Conservation (phyloP, 768 basidiomycete genomes). For the Kwoniella dendrophila region DNA sequence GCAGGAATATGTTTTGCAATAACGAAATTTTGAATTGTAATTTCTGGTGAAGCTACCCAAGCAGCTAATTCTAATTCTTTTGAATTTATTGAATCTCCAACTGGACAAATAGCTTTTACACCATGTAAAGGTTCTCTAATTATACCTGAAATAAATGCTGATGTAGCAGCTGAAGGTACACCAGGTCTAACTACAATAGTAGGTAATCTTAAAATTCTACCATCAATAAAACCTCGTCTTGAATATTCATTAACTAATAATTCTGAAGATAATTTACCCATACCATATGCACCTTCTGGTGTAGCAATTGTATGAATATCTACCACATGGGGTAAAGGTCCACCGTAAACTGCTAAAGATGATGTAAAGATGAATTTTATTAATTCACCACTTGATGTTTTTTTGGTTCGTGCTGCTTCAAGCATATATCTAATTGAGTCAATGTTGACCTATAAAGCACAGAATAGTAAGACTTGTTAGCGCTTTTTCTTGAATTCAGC, state of each 20-base stretch:
- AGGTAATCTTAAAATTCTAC: constrained; percentile 65
- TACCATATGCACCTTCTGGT: constrained; percentile 65
- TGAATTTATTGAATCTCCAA: constrained; percentile 53
- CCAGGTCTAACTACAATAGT: constrained; percentile 66
- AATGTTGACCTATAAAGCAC: constrained; percentile 62
- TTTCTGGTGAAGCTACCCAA: constrained; percentile 53
- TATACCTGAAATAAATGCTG: constrained; percentile 65
- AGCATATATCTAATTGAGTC: constrained; percentile 62
- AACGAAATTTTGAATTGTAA: constrained; percentile 54
- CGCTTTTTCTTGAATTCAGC: background rate
- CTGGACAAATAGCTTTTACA: constrained; percentile 61
- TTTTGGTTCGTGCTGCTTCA: constrained; percentile 44
- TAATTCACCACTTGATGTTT: constrained; percentile 37
- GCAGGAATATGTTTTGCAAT: constrained; percentile 53
- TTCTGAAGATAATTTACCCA: constrained; percentile 64
- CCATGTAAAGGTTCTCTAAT: constrained; percentile 66
- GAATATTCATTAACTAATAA: constrained; percentile 66
- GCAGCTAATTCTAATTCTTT: constrained; percentile 48
- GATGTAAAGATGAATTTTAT: constrained; percentile 67
- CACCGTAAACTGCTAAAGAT: constrained; percentile 66
- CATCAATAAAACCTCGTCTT: constrained; percentile 64
- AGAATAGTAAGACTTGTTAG: constrained; percentile 14
- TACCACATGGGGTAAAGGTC: constrained; percentile 60
- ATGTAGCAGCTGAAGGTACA: constrained; percentile 63
- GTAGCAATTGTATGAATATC: constrained; percentile 62